These are phyloP conservation scores for Paracorniculantispora psalliotae DNA, from an alignment of 2,329 filamentous ascomycete species.

Conservation along the genomic window DNA sequence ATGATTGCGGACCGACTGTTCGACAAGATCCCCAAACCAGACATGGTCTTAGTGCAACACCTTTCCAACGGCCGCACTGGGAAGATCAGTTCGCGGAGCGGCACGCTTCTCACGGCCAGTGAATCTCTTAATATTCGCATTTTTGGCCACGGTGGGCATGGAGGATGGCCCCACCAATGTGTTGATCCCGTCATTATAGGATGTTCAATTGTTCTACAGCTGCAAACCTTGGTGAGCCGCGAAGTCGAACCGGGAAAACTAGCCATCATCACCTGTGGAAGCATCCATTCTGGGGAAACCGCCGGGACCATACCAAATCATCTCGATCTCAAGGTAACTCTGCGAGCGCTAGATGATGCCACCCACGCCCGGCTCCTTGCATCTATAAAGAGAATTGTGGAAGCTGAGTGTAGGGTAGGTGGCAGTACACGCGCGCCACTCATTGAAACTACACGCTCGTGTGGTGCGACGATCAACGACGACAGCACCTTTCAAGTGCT, in stretches of 20 bases:
- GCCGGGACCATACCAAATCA: constrained; percentile 40
- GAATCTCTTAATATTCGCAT: constrained; percentile 26
- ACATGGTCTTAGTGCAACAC: constrained; percentile 33
- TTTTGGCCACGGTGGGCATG: constrained; percentile 39
- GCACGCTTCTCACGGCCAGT: constrained; percentile 21
- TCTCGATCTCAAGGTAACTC: not conserved
- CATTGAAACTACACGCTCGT: not conserved
- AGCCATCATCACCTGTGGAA: constrained; percentile 39
- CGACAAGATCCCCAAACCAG: constrained; percentile 25
- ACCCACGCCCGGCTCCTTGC: not conserved
- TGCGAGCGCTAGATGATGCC: not conserved
- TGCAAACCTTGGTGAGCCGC: constrained; percentile 27
- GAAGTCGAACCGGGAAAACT: constrained; percentile 31
- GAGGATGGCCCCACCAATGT: constrained; percentile 30
- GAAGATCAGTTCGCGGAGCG: constrained; percentile 21
- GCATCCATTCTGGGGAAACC: constrained; percentile 35
- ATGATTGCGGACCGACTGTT: constrained; percentile 36
- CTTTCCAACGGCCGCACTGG: constrained; percentile 28
- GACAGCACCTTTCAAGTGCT: not conserved
- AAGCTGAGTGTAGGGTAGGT: not conserved
- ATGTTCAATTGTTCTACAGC: constrained; percentile 30
- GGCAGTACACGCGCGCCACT: not conserved
- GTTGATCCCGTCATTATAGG: constrained; percentile 44
- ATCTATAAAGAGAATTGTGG: not conserved
- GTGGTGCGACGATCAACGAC: not conserved